These are phyloP conservation scores for Amanita pallidorosea DNA, from an alignment of 768 basidiomycete species.

Conservation along the genomic window DNA sequence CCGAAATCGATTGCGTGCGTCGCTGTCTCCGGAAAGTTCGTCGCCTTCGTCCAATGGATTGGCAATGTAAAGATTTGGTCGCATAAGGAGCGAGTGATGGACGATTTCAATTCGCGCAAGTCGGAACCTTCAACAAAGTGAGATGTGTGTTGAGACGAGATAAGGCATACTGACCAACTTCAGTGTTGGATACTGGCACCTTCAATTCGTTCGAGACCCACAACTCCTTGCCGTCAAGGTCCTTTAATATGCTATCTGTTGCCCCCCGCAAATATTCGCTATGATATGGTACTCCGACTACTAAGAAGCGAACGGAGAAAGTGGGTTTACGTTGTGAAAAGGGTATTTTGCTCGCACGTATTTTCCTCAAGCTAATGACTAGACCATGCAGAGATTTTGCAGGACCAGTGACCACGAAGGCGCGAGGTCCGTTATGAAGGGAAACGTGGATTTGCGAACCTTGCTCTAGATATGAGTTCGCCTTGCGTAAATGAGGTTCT, in stretches of 20 bases:
- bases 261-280: constrained; percentile 76
- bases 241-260: constrained; percentile 64
- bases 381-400: constrained; percentile 89
- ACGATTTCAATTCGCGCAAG: constrained; percentile 55
- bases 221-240: constrained; percentile 68
- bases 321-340: constrained; percentile 93
- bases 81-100: constrained; percentile 80
- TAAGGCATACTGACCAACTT: constrained; percentile 55
- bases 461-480: constrained; percentile 73
- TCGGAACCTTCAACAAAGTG: constrained; percentile 56
- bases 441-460: constrained; percentile 79
- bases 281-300: constrained; percentile 96
- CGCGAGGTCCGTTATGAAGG: constrained; percentile 86
- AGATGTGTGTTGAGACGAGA: constrained; percentile 8
- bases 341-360: constrained; percentile 87
- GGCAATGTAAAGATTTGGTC: constrained; percentile 89
- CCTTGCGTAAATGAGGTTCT: constrained; percentile 72
- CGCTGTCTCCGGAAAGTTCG: constrained; percentile 78
- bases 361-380: constrained; percentile 82
- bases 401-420: constrained; percentile 90
- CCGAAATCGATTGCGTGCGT: constrained; percentile 97
- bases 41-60: constrained; percentile 90
- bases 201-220: constrained; percentile 61
- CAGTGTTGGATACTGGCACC: constrained; percentile 88
- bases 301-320: constrained; percentile 87